phyloP scores from a whole-genome alignment of 306 rosid species.

The Acacia crassicarpa region DNA sequence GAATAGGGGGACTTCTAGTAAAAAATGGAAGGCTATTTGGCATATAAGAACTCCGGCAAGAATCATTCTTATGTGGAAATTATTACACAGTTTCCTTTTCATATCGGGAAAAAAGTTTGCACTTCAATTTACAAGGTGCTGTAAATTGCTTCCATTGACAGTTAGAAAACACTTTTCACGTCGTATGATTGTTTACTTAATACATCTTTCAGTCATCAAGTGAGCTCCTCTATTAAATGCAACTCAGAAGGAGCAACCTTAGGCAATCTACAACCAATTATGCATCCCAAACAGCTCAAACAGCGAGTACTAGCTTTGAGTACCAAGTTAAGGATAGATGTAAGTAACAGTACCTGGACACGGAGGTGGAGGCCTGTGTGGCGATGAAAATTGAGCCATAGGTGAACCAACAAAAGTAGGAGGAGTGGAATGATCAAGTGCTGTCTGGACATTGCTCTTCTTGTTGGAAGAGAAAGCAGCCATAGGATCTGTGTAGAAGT shows the following conservation, averaged over 20 bases:
- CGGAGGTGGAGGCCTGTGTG: neutral
- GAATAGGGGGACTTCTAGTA: neutral
- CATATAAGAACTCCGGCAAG: neutral
- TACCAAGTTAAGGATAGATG: neutral
- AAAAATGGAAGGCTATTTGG: neutral
- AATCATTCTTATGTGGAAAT: too few relatives aligned
- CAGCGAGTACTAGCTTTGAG: conserved; percentile 4
- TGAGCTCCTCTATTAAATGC: neutral
- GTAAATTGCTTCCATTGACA: neutral
- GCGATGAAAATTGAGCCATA: conserved; percentile 40
- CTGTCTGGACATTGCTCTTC: conserved; percentile 40
- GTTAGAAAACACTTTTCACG: neutral
- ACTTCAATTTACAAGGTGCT: conserved; percentile 4
- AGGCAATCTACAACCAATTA: neutral
- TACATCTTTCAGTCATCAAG: neutral
- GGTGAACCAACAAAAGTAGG: conserved; percentile 36
- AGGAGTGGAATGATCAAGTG: conserved; percentile 41
- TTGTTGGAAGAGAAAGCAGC: conserved; percentile 68
- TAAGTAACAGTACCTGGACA: conserved; percentile 41
- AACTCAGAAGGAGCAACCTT: too few relatives aligned
- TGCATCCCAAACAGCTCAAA: neutral
- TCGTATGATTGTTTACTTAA: neutral
- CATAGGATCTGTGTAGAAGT: conserved; percentile 89
- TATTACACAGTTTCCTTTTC: too few relatives aligned
- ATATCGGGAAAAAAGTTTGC: neutral